Percentiles rank a stretch among this genome's conserved stretches.
Evolutionary conservation across 345 rosid genomes (phyloP).

Genomic region (Zanthoxylum bungeanum): DNA sequence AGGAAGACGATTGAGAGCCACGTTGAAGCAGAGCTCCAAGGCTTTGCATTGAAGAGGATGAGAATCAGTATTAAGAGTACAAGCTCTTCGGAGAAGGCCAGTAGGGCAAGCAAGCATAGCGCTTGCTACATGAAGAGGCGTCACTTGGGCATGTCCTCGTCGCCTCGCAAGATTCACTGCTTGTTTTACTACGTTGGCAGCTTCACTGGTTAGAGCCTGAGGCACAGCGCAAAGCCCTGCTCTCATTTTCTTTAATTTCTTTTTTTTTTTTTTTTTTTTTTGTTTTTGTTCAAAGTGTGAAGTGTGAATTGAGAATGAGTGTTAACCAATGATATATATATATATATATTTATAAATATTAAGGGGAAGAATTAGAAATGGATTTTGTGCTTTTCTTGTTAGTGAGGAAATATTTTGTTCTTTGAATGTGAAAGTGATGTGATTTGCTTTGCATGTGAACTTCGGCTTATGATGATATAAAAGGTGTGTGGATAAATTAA

Average conservation of each 20-base stretch:
- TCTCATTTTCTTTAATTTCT: conserved; percentile 38
- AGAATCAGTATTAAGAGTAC: conserved; percentile 56
- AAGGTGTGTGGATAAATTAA: conserved; percentile 33
- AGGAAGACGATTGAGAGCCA: conserved; percentile 73
- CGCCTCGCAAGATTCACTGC: conserved; percentile 59
- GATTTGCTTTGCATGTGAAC: conserved; percentile 69
- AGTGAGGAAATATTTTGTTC: conserved; percentile 40
- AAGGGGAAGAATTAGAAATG: conserved; percentile 2
- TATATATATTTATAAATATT: conserved; percentile 12
- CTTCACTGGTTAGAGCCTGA: conserved; percentile 59
- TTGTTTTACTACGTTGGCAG: conserved; percentile 52
- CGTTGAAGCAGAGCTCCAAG: conserved; percentile 72
- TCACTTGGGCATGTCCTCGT: conserved; percentile 74
- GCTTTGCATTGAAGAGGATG: conserved; percentile 81
- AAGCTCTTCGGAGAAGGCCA: conserved; percentile 59
- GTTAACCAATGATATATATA: no score
- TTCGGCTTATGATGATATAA: conserved; percentile 23
- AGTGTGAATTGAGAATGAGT: background rate
- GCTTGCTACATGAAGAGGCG: conserved; percentile 73
- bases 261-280: no score
- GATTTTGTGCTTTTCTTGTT: conserved; percentile 65
- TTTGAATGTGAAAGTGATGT: conserved; percentile 49
- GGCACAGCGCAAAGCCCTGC: conserved; percentile 54
- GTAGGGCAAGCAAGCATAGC: conserved; percentile 57
- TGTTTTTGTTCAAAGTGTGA: no score